Conservation (phyloP, 2,329 filamentous ascomycete genomes). For the Akanthomyces uredinophilus region DNA sequence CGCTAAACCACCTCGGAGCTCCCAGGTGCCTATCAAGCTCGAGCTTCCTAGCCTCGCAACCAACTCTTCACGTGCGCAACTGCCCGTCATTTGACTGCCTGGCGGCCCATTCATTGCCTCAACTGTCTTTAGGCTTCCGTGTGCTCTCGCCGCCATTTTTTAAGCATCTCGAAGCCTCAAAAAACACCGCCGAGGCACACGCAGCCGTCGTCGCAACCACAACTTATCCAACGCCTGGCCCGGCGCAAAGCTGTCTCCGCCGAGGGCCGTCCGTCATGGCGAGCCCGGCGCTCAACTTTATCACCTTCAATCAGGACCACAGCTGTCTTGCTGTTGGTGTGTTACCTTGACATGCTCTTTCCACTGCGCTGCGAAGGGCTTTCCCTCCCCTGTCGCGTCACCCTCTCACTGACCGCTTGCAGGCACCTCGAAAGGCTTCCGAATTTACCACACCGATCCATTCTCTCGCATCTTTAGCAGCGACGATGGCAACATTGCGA, state of each 20-base stretch:
- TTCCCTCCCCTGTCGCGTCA: neutral
- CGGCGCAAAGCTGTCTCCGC: conserved; percentile 4
- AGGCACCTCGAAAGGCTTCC: conserved; percentile 92
- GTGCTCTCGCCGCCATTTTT: neutral
- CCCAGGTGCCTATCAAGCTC: neutral
- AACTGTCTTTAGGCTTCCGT: neutral
- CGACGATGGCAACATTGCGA: conserved; percentile 89
- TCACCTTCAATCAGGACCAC: conserved; percentile 99
- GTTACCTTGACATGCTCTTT: neutral
- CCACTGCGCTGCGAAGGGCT: neutral
- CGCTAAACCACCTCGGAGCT: neutral
- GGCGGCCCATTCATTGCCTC: neutral
- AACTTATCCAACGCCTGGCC: neutral
- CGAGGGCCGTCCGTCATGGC: conserved; percentile 47
- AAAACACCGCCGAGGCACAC: conserved; percentile 5
- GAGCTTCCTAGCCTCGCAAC: conserved; percentile 7
- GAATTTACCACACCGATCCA: conserved; percentile 93
- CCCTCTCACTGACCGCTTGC: conserved; percentile 2
- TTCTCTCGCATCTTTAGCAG: conserved; percentile 94
- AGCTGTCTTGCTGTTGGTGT: conserved; percentile 91
- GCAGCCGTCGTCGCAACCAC: neutral
- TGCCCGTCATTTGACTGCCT: conserved; percentile 11
- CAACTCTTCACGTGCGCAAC: conserved; percentile 5
- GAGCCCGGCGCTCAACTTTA: conserved; percentile 81
- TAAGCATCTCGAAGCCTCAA: neutral